Percentiles rank a stretch among this genome's conserved stretches.
Conservation (phyloP, 129 eudicot species). For the Tagetes patula region DNA sequence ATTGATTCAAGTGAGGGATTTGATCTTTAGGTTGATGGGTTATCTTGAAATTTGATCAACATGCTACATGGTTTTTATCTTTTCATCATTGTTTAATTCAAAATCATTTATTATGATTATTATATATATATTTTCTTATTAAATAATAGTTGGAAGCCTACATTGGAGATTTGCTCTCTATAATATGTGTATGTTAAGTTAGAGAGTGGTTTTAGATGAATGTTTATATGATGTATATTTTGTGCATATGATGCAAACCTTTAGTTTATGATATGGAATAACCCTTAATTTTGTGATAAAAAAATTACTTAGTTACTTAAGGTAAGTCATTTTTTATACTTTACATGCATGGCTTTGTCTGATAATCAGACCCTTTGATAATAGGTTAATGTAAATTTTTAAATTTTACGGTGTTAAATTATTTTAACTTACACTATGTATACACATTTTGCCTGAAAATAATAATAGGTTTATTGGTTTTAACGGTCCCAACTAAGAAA, state of each 20-base stretch:
- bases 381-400: too few relatives aligned
- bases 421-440: too few relatives aligned
- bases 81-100: neutral
- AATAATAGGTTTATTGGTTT: too few relatives aligned
- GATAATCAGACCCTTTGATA: too few relatives aligned
- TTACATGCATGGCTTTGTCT: too few relatives aligned
- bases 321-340: too few relatives aligned
- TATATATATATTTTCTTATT: neutral
- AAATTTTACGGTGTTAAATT: too few relatives aligned
- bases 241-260: neutral
- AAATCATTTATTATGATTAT: neutral
- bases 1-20: slow-evolving; percentile 60
- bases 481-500: too few relatives aligned
- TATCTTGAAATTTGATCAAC: slow-evolving; percentile 52
- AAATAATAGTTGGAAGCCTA: neutral
- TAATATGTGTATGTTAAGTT: neutral
- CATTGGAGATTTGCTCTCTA: neutral
- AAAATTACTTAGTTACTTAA: neutral
- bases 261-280: neutral
- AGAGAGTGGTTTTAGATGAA: neutral
- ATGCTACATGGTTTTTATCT: neutral
- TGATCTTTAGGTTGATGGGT: slow-evolving; percentile 65
- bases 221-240: neutral
- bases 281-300: neutral
- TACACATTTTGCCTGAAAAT: too few relatives aligned